Base-by-base conservation (phyloP, 148 eudicot species). In the Chenopodium formosanum region DNA sequence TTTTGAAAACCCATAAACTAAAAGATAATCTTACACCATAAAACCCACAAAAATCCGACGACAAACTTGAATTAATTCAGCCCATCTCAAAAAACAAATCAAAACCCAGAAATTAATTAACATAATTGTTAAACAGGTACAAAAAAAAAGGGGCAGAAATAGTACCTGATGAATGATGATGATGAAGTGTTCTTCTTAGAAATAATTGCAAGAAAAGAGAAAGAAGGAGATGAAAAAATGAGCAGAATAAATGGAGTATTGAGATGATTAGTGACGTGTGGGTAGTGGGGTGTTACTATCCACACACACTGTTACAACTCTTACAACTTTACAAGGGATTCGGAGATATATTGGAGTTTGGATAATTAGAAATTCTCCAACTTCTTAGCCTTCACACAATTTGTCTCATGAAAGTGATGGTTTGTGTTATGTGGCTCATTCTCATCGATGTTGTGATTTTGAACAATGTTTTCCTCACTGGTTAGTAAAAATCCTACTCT, bases 111-210 rank as follows among this genome's bases (percentile, higher is more conserved):
- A 65, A 65, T 65, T 3, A 11, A 25, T 78, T 1, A 7, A 46
- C 22, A 58, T 3, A 50, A 50, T 50, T 50, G 53, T 50, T 50
- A 50, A 50, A 10, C 14, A 2, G 52, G 53, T 11, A 11, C 5
- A 50, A 11, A 9, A 10, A 11, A 50, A 50, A 50, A 50, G 3
- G 2, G 16, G 53, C 53, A 50, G 53, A 50, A 37, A 34, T 13
- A 46, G 29, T 58, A 64, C 80, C 80, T 78, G 80, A 74, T 72
- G 75, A 23, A 44, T 12, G 12, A 64, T 22, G 10, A 58, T 48
- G 64, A 58, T 34, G 70, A 32, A 77, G 17, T 52, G 53, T 77
- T 22, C 53, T 50, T 50, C 5, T 37, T 62, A n/a, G 31, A 32
- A 10, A 2, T n/a, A 7, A 6, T 27, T 16, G 16, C 9, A 14